phyloP scores from a whole-genome alignment of 805 yeast genomes.

The Henningerozyma blattae region DNA sequence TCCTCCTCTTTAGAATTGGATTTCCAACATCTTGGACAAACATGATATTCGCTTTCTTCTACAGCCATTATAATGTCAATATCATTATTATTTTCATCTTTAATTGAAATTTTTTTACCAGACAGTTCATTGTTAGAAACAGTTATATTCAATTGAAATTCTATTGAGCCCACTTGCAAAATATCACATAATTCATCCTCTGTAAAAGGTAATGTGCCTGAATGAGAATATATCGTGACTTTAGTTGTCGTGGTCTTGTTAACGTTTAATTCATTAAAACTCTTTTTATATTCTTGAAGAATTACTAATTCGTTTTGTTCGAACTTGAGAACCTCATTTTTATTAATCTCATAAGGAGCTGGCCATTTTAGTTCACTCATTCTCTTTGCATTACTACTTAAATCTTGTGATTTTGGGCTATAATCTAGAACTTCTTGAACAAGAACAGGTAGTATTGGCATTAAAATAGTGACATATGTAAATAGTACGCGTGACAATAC shows the following conservation, averaged over 20 bases:
- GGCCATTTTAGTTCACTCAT: slow-evolving; percentile 2
- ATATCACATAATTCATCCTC: slow-evolving; percentile 42
- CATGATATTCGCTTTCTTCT: slow-evolving; percentile 29
- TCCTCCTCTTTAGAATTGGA: slow-evolving; percentile 40
- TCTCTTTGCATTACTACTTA: not conserved
- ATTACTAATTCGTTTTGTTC: slow-evolving; percentile 10
- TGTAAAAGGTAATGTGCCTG: slow-evolving; percentile 5
- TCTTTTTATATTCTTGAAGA: slow-evolving; percentile 10
- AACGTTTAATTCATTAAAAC: slow-evolving; percentile 8
- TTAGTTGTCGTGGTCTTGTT: slow-evolving; percentile 21
- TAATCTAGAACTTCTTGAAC: slow-evolving; percentile 83
- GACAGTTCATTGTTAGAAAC: not conserved
- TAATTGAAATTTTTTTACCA: not conserved
- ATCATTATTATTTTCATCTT: slow-evolving; percentile 4
- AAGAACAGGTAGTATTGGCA: slow-evolving; percentile 75
- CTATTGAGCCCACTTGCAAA: slow-evolving; percentile 34
- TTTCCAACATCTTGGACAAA: slow-evolving; percentile 96
- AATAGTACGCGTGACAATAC: slow-evolving; percentile 49
- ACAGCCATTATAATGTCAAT: slow-evolving; percentile 28
- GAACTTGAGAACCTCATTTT: slow-evolving; percentile 5
- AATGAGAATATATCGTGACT: slow-evolving; percentile 12
- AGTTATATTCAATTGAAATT: too few species aligned
- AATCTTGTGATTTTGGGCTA: slow-evolving; percentile 24
- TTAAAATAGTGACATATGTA: slow-evolving; percentile 51
- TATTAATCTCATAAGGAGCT: not conserved